Conservation (phyloP, 2,329 filamentous ascomycete genomes). For the Pseudocercospora musae region DNA sequence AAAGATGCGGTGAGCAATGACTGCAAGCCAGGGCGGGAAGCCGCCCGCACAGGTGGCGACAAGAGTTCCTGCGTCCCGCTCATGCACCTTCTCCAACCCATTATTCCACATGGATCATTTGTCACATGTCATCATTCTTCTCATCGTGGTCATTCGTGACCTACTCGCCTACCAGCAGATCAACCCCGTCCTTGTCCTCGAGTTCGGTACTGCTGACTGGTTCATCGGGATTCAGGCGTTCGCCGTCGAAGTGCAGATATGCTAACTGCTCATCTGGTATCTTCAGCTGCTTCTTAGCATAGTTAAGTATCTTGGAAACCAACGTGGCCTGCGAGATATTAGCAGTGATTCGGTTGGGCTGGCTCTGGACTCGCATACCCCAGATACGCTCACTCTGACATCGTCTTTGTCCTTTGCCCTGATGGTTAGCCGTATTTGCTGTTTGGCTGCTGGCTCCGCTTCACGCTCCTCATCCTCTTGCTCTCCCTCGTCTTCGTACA, state of each 20-base stretch:
- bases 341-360: conserved; percentile 12
- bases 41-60: background rate
- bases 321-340: conserved; percentile 50
- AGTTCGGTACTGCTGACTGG: conserved; percentile 67
- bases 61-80: background rate
- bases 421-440: conserved; percentile 47
- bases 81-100: background rate
- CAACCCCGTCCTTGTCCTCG: conserved; percentile 69
- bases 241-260: conserved; percentile 71
- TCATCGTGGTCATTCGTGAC: background rate
- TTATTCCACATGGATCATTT: background rate
- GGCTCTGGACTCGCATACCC: conserved; percentile 36
- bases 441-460: conserved; percentile 1
- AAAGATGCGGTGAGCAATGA: background rate
- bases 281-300: conserved; percentile 56
- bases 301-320: conserved; percentile 60
- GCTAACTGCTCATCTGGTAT: conserved; percentile 55
- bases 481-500: background rate
- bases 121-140: background rate
- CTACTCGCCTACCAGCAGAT: conserved; percentile 62
- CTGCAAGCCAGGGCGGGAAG: background rate
- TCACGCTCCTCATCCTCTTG: conserved; percentile 8
- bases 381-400: conserved; percentile 49
- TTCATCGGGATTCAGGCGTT: conserved; percentile 59
- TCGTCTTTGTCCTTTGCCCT: conserved; percentile 52